Conservation (phyloP, 257 asterid genomes). For the Penstemon davidsonii region DNA sequence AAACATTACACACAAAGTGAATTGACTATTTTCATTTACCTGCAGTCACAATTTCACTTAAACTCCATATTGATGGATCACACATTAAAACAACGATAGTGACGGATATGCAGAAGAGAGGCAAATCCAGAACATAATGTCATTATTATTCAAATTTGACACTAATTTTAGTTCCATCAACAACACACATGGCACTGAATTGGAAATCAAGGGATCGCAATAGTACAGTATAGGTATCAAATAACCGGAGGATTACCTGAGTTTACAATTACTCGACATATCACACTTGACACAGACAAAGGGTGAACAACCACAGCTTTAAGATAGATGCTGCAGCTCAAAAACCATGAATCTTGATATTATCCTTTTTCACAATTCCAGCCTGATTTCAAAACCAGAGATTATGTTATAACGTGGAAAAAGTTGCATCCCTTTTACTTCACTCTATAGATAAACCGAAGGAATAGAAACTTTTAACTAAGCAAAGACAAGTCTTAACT, state of each 20-base stretch:
- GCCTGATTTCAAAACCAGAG: constrained; percentile 32
- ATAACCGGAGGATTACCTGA: constrained; percentile 24
- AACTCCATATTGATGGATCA: not conserved
- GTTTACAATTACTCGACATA: constrained; percentile 24
- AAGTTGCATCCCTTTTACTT: too few species aligned
- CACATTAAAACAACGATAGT: not conserved
- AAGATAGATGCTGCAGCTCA: constrained; percentile 32
- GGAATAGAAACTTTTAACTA: not conserved
- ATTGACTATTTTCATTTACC: too few species aligned
- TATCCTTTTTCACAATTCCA: constrained; percentile 55
- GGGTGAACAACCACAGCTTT: not conserved
- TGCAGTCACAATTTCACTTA: too few species aligned
- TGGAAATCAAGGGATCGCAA: constrained; percentile 10
- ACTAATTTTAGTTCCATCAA: constrained; percentile 21
- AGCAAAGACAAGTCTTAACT: not conserved
- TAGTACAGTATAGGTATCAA: not conserved
- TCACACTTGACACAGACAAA: constrained; percentile 15
- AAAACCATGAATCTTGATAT: constrained; percentile 67
- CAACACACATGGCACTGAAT: constrained; percentile 32
- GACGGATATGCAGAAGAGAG: not conserved
- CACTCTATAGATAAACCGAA: not conserved
- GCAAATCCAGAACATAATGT: constrained; percentile 1
- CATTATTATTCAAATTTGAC: constrained; percentile 24
- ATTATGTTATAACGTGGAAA: not conserved
- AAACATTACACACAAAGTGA: too few species aligned